Evolutionary conservation across 257 asterid genomes (phyloP), one percentile per base, ranked within the genome.

Genomic region (Knoxia roxburghii): DNA sequence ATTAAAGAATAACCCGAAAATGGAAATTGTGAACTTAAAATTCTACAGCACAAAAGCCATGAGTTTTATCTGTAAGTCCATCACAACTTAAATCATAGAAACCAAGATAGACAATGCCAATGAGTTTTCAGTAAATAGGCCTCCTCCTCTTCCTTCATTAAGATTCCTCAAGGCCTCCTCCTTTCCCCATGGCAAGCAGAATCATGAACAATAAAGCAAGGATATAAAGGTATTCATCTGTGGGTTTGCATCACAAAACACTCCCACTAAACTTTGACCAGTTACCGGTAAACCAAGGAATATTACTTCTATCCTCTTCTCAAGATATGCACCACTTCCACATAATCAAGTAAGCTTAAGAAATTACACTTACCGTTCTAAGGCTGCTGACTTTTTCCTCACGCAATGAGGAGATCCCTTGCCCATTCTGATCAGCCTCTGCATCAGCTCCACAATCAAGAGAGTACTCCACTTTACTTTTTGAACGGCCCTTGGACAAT

Each of bases 301-400:
- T 7, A 50, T 20, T 21, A 20, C 2, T 20, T 50, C 56, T 50
- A 50, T 26, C 26, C 56, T 50, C 56, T 50, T n/a, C 15, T 50
- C 3, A 59, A 33, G 48, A 20, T 18, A 59, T 59, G 30, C 24
- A 59, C 48, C 64, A 59, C 10, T 35, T 39, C 29, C 6, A n/a
- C n/a, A 6, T 13, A 13, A 8, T 27, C 18, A 46, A 45, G n/a
- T n/a, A 15, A 27, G 11, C 0, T 59, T 32, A 15, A 11, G 18
- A 57, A 75, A 59, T 63, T 33, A 39, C 65, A 79, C 97, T 82
- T 78, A 94, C 99, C 67, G 96, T 90, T 85, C 88, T 87, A 59
- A 90, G 96, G 85, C 96, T 94, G 94, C 97, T 88, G 76, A 85
- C 95, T 94, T 94, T 94, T 81, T 94, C 99, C 77, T 90, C 99